These are phyloP conservation scores for Ustilago hordei DNA, from an alignment of 1,284 basidiomycete species.

Conservation along the genomic window DNA sequence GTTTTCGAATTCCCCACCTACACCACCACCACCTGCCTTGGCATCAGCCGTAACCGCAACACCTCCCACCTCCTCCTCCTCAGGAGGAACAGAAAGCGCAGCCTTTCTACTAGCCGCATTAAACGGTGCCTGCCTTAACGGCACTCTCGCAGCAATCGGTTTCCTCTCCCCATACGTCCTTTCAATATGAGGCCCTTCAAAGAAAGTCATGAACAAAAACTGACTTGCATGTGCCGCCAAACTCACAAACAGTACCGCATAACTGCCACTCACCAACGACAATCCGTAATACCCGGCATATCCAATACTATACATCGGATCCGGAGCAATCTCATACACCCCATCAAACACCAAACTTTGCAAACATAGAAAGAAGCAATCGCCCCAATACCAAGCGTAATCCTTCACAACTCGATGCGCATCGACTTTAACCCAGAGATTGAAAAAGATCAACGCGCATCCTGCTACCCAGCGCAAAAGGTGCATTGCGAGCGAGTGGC, in stretches of 20 bases:
- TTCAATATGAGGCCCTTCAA: slow-evolving; percentile 89
- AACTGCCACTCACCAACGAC: slow-evolving; percentile 87
- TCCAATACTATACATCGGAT: slow-evolving; percentile 92
- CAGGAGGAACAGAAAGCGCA: slow-evolving; percentile 19
- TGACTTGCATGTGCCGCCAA: slow-evolving; percentile 92
- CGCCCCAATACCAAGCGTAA: slow-evolving; percentile 90
- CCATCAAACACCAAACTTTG: slow-evolving; percentile 93
- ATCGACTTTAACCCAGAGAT: slow-evolving; percentile 98
- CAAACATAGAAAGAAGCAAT: slow-evolving; percentile 85
- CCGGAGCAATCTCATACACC: slow-evolving; percentile 89
- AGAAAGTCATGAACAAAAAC: slow-evolving; percentile 94
- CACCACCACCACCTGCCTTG: neutral
- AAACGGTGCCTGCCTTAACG: slow-evolving; percentile 48
- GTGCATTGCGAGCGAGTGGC: slow-evolving; percentile 80
- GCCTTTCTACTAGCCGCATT: slow-evolving; percentile 59
- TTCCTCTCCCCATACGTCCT: slow-evolving; percentile 65
- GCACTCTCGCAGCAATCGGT: slow-evolving; percentile 45
- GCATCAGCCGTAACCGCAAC: slow-evolving; percentile 23
- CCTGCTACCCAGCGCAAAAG: slow-evolving; percentile 88
- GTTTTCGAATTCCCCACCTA: slow-evolving; percentile 16
- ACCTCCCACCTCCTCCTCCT: neutral
- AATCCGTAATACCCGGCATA: slow-evolving; percentile 84
- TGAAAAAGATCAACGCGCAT: slow-evolving; percentile 87
- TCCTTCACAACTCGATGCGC: slow-evolving; percentile 94
- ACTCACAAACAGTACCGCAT: slow-evolving; percentile 90